A percentile compares a stretch with the other conserved stretches of the same genome.
Conservation (phyloP, 257 asterid genomes). For the Perilla frutescens region DNA sequence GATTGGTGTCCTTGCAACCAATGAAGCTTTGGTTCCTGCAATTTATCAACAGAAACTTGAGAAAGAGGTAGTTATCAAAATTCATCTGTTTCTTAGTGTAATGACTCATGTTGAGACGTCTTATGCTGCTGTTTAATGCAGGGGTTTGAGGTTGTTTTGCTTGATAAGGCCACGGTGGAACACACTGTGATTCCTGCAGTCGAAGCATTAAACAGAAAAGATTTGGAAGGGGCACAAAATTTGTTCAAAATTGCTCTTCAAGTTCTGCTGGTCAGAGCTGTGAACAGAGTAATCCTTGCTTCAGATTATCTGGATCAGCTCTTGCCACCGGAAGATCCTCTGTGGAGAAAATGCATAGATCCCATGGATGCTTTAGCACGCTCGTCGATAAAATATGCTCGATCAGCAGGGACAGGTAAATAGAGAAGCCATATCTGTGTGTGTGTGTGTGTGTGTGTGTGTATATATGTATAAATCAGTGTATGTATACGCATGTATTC, state of each 20-base stretch:
- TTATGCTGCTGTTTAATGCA: constrained; percentile 33
- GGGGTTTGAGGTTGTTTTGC: constrained; percentile 77
- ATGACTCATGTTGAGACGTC: neutral
- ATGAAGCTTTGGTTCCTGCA: constrained; percentile 45
- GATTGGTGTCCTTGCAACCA: constrained; percentile 63
- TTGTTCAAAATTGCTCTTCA: constrained; percentile 70
- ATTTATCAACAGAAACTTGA: constrained; percentile 70
- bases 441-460: neutral
- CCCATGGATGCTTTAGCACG: constrained; percentile 75
- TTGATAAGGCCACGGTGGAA: constrained; percentile 73
- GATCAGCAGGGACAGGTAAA: constrained; percentile 35
- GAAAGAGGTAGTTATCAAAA: constrained; percentile 50
- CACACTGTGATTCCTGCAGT: constrained; percentile 65
- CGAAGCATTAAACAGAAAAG: constrained; percentile 65
- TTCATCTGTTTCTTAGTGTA: neutral
- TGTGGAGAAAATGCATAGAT: constrained; percentile 64
- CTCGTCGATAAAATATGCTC: constrained; percentile 51
- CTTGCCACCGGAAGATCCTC: constrained; percentile 76
- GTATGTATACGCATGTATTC: neutral
- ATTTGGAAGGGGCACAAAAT: constrained; percentile 74
- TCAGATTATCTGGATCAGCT: constrained; percentile 62
- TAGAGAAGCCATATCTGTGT: constrained; percentile 22
- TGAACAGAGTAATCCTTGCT: constrained; percentile 65
- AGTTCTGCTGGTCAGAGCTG: constrained; percentile 74
- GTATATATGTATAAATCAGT: neutral